A percentile compares a stretch with the other conserved stretches of the same genome.
These are phyloP conservation scores for Pulveroboletus sp. DNA, from an alignment of 768 basidiomycete genomes.

Conservation along the genomic window DNA sequence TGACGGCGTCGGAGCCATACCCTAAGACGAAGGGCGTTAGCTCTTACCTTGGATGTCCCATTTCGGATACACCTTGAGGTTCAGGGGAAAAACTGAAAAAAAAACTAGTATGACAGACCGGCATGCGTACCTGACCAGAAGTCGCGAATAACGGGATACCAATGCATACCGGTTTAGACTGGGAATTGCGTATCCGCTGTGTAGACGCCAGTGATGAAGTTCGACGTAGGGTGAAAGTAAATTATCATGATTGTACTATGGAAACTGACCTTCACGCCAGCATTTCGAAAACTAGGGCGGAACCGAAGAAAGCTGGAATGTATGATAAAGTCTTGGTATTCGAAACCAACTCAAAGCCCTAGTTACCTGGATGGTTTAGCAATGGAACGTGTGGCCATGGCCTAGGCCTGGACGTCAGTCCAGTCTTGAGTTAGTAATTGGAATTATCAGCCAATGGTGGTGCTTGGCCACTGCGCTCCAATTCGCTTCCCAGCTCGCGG, in stretches of 20 bases:
- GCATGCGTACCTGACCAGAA: constrained; percentile 38
- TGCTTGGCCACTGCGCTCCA: background rate
- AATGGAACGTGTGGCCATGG: background rate
- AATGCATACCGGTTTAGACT: background rate
- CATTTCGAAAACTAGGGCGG: background rate
- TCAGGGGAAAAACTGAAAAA: background rate
- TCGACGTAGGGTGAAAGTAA: background rate
- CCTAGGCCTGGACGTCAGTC: background rate
- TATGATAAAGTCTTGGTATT: too few species aligned
- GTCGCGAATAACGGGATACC: background rate
- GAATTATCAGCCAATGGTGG: too few species aligned
- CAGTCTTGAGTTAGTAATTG: too few species aligned
- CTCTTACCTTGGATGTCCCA: too few species aligned
- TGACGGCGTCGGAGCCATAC: background rate
- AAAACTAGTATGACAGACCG: background rate
- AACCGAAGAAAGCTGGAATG: too few species aligned
- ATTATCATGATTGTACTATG: background rate
- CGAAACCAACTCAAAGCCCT: too few species aligned
- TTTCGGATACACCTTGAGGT: constrained; percentile 44
- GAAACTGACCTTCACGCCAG: constrained; percentile 31
- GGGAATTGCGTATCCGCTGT: background rate
- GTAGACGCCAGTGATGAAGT: background rate
- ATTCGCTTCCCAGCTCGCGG: background rate
- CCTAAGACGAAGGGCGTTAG: constrained; percentile 4
- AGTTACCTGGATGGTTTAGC: too few species aligned